phyloP scores from a whole-genome alignment of 2,329 filamentous ascomycete species.

The Harringtonia aguacate region DNA sequence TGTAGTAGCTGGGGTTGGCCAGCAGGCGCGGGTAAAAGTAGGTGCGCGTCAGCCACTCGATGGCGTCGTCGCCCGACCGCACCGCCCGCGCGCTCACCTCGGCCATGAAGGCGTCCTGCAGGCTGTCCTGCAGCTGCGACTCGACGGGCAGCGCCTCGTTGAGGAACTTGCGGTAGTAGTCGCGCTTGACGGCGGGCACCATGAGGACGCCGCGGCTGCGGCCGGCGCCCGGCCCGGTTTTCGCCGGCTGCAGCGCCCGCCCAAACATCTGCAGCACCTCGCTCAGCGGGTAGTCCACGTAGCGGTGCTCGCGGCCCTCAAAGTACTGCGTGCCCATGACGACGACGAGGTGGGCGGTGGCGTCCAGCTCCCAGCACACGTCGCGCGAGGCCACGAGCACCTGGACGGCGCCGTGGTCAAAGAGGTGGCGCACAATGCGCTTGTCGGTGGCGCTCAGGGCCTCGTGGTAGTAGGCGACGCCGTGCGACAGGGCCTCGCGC shows the following conservation, averaged over 20 bases:
- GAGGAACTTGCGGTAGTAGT: slow-evolving; percentile 98
- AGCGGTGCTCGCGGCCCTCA: slow-evolving; percentile 91
- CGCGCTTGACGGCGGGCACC: slow-evolving; percentile 86
- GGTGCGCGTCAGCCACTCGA: slow-evolving; percentile 97
- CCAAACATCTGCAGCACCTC: slow-evolving; percentile 98
- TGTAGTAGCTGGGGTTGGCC: slow-evolving; percentile 95
- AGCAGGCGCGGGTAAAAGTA: slow-evolving; percentile 95
- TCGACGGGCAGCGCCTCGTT: slow-evolving; percentile 94
- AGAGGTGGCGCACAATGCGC: slow-evolving; percentile 87
- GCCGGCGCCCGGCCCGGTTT: slow-evolving; percentile 50
- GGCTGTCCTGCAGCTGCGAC: slow-evolving; percentile 80
- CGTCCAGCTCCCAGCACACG: slow-evolving; percentile 91
- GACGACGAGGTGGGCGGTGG: slow-evolving; percentile 79
- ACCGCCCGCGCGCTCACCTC: slow-evolving; percentile 97
- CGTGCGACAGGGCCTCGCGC: slow-evolving; percentile 82
- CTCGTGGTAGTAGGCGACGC: slow-evolving; percentile 95
- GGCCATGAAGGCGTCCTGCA: slow-evolving; percentile 93
- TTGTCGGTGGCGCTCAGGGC: slow-evolving; percentile 82
- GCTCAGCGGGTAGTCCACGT: slow-evolving; percentile 89
- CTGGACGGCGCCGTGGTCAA: slow-evolving; percentile 79
- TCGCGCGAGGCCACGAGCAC: slow-evolving; percentile 69
- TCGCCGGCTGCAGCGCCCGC: slow-evolving; percentile 72
- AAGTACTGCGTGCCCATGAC: slow-evolving; percentile 98
- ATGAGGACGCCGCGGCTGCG: slow-evolving; percentile 89
- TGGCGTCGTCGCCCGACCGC: slow-evolving; percentile 87